Percentiles rank a stretch among this genome's conserved stretches.
These are phyloP conservation scores for Solanum acaule DNA, from an alignment of 257 asterid species.

Conservation along the genomic window DNA sequence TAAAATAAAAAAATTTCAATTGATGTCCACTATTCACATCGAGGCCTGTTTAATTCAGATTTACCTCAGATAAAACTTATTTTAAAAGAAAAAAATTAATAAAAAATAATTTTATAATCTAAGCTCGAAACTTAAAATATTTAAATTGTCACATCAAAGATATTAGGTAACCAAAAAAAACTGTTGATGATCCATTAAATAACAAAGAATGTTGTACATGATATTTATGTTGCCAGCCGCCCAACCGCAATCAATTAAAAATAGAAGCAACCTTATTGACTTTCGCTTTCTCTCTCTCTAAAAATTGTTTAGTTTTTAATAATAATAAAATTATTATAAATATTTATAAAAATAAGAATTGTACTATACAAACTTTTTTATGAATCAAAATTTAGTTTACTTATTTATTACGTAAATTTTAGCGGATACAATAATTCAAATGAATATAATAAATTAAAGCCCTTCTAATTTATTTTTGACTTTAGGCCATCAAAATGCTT, in stretches of 20 bases:
- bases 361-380: background rate
- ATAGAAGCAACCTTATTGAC: background rate
- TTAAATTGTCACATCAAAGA: background rate
- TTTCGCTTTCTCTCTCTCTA: background rate
- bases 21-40: background rate
- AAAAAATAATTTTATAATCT: background rate
- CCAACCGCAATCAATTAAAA: background rate
- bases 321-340: no score
- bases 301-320: background rate
- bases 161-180: background rate
- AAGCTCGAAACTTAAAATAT: background rate
- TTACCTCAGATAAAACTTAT: background rate
- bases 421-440: no score
- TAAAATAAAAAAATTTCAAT: background rate
- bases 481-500: background rate
- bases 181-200: background rate
- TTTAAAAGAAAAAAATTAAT: background rate
- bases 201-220: background rate
- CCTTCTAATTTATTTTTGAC: accelerated
- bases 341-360: no score
- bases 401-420: no score
- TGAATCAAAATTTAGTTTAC: no score
- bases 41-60: background rate
- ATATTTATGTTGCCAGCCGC: background rate
- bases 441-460: accelerated